Conservation (phyloP, 1,284 basidiomycete genomes). For the Sanghuangporus weigelae region DNA sequence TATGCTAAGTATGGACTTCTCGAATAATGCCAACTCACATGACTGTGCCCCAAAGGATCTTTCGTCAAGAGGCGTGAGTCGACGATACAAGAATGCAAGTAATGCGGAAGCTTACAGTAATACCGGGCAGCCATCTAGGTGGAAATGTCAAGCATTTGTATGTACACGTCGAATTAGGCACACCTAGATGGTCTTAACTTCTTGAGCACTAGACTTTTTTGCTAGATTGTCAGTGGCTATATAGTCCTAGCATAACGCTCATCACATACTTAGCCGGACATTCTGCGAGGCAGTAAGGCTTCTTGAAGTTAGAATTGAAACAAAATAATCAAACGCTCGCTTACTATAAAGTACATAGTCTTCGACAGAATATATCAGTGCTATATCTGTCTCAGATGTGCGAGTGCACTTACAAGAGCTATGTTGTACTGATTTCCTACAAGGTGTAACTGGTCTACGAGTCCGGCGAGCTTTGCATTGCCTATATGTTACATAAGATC, state of each 20-base stretch:
- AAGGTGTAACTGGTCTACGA: slow-evolving; percentile 48
- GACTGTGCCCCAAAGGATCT: slow-evolving; percentile 43
- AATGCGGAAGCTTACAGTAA: slow-evolving; percentile 32
- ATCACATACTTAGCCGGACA: slow-evolving; percentile 50
- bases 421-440: slow-evolving; percentile 60
- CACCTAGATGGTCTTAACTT: slow-evolving; percentile 46
- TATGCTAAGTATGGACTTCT: neutral
- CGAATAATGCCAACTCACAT: slow-evolving; percentile 30
- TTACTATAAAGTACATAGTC: slow-evolving; percentile 68
- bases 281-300: slow-evolving; percentile 61
- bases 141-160: neutral
- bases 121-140: slow-evolving; percentile 41
- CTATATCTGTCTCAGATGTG: neutral
- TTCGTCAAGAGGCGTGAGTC: slow-evolving; percentile 19
- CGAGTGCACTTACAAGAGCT: slow-evolving; percentile 41
- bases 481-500: slow-evolving; percentile 30
- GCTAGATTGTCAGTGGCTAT: neutral
- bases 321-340: slow-evolving; percentile 21
- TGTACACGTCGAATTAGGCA: slow-evolving; percentile 13
- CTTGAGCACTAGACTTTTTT: slow-evolving; percentile 41
- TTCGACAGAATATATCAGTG: slow-evolving; percentile 23
- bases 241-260: neutral
- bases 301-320: neutral
- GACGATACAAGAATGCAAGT: neutral
- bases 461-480: slow-evolving; percentile 61